Conservation (phyloP, 306 rosid genomes). For the Rosa persica region DNA sequence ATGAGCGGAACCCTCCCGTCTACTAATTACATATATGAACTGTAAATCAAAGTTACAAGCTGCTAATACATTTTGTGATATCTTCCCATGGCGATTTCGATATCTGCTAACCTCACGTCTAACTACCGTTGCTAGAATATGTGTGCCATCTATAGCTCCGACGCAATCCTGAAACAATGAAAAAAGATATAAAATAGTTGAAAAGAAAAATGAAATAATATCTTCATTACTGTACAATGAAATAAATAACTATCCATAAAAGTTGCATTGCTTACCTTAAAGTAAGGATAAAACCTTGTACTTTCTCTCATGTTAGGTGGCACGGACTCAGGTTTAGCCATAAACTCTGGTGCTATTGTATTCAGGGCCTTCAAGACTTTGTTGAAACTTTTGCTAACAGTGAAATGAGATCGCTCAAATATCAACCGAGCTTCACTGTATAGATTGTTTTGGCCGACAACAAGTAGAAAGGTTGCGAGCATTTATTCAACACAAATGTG, state of each 20-base stretch:
- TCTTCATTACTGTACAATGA: too few relatives aligned
- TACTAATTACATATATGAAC: background rate
- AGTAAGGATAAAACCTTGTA: too few relatives aligned
- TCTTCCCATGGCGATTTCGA: background rate
- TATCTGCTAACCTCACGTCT: too few relatives aligned
- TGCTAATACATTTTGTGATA: background rate
- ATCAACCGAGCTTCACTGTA: background rate
- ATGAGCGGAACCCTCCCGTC: background rate
- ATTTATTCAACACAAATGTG: background rate
- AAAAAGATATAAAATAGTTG: too few relatives aligned
- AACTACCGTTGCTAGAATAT: too few relatives aligned
- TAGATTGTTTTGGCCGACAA: background rate
- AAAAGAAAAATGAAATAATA: too few relatives aligned
- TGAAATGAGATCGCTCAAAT: background rate
- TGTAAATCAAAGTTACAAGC: slow-evolving; percentile 1
- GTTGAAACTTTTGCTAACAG: background rate
- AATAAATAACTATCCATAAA: too few relatives aligned
- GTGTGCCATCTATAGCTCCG: too few relatives aligned
- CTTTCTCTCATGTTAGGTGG: too few relatives aligned
- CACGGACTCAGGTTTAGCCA: too few relatives aligned
- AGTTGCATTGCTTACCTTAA: too few relatives aligned
- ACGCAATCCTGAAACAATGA: too few relatives aligned
- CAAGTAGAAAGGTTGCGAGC: background rate
- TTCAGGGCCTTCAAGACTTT: background rate
- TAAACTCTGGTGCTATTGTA: background rate